Conservation (phyloP, 345 rosid species). For the Gossypium australe region DNA sequence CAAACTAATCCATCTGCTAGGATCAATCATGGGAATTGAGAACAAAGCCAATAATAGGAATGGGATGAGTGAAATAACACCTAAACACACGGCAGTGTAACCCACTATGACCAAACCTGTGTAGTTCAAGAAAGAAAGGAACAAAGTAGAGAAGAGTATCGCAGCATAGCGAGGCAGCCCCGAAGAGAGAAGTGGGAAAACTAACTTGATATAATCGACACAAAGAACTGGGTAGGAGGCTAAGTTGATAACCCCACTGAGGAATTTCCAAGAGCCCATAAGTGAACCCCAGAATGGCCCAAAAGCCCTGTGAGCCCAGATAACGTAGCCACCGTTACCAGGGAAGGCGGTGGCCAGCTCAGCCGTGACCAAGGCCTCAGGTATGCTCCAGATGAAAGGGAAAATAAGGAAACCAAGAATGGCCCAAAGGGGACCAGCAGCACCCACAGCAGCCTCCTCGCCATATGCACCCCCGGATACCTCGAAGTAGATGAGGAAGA, state of each 20-base stretch:
- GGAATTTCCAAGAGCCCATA: conserved; percentile 56
- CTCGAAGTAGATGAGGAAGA: conserved; percentile 62
- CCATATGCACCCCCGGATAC: conserved; percentile 69
- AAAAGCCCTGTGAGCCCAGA: conserved; percentile 59
- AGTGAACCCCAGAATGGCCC: conserved; percentile 57
- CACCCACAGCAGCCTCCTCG: conserved; percentile 52
- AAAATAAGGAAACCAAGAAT: conserved; percentile 55
- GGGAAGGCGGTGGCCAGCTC: conserved; percentile 70
- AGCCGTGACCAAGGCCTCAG: conserved; percentile 71
- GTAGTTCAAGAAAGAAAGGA: conserved; percentile 45
- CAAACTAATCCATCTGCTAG: conserved; percentile 49
- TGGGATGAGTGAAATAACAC: conserved; percentile 49
- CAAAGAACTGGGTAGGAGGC: conserved; percentile 53
- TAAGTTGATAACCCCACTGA: conserved; percentile 50
- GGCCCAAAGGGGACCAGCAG: conserved; percentile 55
- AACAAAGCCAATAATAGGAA: conserved; percentile 38
- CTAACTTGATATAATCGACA: conserved; percentile 40
- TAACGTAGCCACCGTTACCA: conserved; percentile 59
- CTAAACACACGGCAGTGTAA: conserved; percentile 39
- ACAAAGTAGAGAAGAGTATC: conserved; percentile 27
- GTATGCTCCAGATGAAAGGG: conserved; percentile 68
- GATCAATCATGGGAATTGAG: conserved; percentile 49
- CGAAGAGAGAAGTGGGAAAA: conserved; percentile 29
- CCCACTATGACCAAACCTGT: conserved; percentile 54
- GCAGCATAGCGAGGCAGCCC: conserved; percentile 38